Percentiles rank a stretch among this genome's conserved stretches.
phyloP scores from a whole-genome alignment of 129 eudicot species.

The Saussurea involucrata region DNA sequence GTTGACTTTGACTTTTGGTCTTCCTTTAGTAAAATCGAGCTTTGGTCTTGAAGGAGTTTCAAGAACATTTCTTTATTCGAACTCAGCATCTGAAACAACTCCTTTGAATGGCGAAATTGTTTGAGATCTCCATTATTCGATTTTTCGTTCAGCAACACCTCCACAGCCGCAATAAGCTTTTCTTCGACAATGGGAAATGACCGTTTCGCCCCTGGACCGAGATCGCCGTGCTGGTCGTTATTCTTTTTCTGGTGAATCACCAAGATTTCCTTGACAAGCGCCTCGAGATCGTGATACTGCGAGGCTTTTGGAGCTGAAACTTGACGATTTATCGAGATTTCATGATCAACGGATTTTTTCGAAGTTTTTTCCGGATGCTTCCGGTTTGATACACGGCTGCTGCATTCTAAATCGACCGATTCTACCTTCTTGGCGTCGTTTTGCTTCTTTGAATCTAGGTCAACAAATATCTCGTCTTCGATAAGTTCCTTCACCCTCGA shows the following conservation, averaged over 20 bases:
- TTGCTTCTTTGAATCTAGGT: constrained; percentile 43
- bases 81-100: constrained; percentile 65
- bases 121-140: constrained; percentile 35
- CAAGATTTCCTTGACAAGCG: constrained; percentile 66
- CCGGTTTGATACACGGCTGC: constrained; percentile 24
- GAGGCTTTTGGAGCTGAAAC: constrained; percentile 34
- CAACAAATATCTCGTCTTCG: constrained; percentile 80
- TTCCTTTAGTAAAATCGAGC: constrained; percentile 45
- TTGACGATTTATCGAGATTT: constrained; percentile 25
- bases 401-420: background rate
- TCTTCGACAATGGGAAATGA: constrained; percentile 46
- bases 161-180: constrained; percentile 58
- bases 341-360: constrained; percentile 43
- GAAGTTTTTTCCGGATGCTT: constrained; percentile 28
- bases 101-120: constrained; percentile 45
- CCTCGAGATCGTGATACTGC: constrained; percentile 48
- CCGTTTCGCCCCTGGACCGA: constrained; percentile 24
- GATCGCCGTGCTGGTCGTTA: constrained; percentile 18
- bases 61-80: constrained; percentile 62
- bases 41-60: constrained; percentile 70
- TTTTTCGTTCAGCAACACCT: constrained; percentile 49
- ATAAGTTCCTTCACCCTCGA: constrained; percentile 86
- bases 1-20: constrained; percentile 35
- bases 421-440: constrained; percentile 20
- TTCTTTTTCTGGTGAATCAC: constrained; percentile 43